Evolutionary conservation across 2,329 filamentous ascomycete genomes (phyloP).

Genomic region (Cladophialophora bantiana): DNA sequence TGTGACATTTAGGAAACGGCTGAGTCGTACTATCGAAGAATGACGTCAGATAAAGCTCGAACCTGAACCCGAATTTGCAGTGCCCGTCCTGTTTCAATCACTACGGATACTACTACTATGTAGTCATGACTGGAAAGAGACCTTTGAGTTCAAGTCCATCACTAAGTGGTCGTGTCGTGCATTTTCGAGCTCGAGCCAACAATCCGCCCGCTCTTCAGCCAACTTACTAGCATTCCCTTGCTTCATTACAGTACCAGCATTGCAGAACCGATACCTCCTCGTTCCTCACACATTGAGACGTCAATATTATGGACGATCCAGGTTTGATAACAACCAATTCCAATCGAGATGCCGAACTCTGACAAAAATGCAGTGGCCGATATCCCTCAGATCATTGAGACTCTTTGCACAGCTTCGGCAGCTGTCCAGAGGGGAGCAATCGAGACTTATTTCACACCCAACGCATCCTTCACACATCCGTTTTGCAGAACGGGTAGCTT

Average conservation of each 20-base stretch:
- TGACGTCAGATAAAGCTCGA: background rate
- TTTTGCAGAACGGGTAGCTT: conserved; percentile 72
- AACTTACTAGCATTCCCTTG: background rate
- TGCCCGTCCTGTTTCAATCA: background rate
- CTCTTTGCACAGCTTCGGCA: conserved; percentile 71
- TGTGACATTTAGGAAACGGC: too few species aligned
- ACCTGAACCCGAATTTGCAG: background rate
- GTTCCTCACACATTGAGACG: background rate
- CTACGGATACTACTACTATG: background rate
- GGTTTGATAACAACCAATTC: conserved; percentile 21
- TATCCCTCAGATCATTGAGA: conserved; percentile 70
- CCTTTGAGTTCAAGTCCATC: background rate
- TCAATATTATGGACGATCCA: conserved; percentile 35
- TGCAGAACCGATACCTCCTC: background rate
- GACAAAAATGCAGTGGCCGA: conserved; percentile 48
- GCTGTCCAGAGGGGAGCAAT: conserved; percentile 70
- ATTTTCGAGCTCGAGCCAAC: background rate
- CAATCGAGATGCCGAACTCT: background rate
- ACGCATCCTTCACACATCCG: conserved; percentile 78
- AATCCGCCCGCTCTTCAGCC: background rate
- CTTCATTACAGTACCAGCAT: background rate
- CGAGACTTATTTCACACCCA: conserved; percentile 73
- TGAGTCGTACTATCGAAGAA: background rate
- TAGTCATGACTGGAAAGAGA: background rate
- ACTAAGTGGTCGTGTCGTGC: background rate